Conservation (phyloP, 208 protist species). For the Borovskyia barvae region DNA sequence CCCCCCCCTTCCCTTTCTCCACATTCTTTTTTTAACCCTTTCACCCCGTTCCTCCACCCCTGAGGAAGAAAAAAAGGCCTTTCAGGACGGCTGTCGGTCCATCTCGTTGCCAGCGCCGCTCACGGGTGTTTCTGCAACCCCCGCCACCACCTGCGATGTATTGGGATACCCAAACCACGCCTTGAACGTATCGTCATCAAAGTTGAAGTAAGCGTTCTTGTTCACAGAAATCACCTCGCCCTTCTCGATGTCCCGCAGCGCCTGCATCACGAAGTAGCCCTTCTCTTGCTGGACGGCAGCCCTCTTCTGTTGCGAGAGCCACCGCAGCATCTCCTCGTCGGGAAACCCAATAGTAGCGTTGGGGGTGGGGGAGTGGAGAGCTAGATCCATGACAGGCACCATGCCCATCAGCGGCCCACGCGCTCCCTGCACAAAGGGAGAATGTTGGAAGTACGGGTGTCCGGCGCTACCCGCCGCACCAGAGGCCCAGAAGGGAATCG, state of each 20-base stretch:
- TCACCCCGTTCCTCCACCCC: too few relatives aligned
- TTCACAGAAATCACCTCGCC: constrained; percentile 78
- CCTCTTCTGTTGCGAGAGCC: constrained; percentile 74
- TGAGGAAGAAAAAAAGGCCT: too few relatives aligned
- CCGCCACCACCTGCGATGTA: constrained; percentile 42
- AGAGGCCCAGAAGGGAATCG: constrained; percentile 79
- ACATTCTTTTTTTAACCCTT: background rate
- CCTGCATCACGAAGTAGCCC: constrained; percentile 88
- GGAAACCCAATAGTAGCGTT: constrained; percentile 85
- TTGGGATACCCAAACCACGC: constrained; percentile 88
- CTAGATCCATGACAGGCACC: constrained; percentile 84
- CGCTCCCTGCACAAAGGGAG: constrained; percentile 40
- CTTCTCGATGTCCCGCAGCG: constrained; percentile 73
- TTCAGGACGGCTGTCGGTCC: background rate
- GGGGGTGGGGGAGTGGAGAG: constrained; percentile 71
- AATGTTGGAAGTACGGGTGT: constrained; percentile 76
- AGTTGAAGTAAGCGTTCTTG: constrained; percentile 88
- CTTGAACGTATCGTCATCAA: constrained; percentile 85
- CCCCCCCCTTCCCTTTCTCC: background rate
- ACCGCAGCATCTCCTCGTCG: constrained; percentile 84
- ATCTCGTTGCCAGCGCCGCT: constrained; percentile 2
- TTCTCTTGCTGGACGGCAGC: constrained; percentile 43
- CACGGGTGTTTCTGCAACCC: constrained; percentile 1
- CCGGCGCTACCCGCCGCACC: constrained; percentile 48
- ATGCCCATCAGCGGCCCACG: constrained; percentile 77